Evolutionary conservation across 2,329 filamentous ascomycete genomes (phyloP), one percentile per base, ranked within the genome.

Genomic region (Cladosporium halotolerans): DNA sequence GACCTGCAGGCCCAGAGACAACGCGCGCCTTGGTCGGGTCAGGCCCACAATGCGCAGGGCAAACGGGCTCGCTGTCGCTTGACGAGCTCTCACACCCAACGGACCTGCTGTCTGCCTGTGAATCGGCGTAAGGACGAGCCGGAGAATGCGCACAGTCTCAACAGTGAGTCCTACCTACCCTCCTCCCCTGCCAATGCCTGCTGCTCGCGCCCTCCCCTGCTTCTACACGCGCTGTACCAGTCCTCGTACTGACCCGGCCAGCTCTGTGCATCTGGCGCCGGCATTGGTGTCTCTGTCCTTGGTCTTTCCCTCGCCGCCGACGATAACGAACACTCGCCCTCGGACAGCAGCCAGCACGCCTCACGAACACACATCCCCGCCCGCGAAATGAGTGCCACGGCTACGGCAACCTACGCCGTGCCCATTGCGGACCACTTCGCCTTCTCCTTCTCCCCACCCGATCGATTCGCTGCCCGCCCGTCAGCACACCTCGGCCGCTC

Each of bases 181-280:
- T 49, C 36, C 36, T 33, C 9, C 38, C 38, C 38, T 49, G 38
- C 9, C 46, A 38, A 28, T 49, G 46, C 38, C 39, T 49, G 38
- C 36, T 28, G 16, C 38, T 42, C 34, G n/a, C 28, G 14, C 14
- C 19, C 7, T 45, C 42, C 9, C 42, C 42, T 18, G 28, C 42
- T 10, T 19, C 10, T 5, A 45, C 14, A 4, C 39, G 18, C 39
- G 13, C 9, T 18, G 18, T 9, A 41, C 39, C 39, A 10, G 19
- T 32, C 19, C 47, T 43, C 43, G 47, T 43, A 19, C 47, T 51
- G 34, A 51, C 47, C 18, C 40, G 14, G 9, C 36, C 36, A 83
- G 80, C 76, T 84, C 63, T 82, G 79, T 79, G 82, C 81, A 64
- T 72, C 81, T 67, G 80, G 80, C 73, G 82, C 80, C 63, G 66